A percentile compares a stretch with the other conserved stretches of the same genome.
Conservation (phyloP, 1,284 basidiomycete genomes). For the Leccinum proliferum region DNA sequence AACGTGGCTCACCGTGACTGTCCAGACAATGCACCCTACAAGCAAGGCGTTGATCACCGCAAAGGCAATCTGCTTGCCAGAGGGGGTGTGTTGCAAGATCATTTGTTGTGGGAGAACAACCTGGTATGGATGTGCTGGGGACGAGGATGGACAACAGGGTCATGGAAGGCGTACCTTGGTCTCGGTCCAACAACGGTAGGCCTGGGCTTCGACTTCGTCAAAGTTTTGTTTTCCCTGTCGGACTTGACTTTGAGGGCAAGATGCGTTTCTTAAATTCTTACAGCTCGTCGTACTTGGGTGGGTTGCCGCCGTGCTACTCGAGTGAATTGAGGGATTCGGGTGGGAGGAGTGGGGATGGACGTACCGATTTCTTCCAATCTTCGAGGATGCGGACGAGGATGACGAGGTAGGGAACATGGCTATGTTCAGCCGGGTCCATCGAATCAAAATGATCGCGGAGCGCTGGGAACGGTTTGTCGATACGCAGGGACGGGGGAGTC, state of each 20-base stretch:
- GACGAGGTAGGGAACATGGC: slow-evolving; percentile 83
- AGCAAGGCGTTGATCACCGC: too few species aligned
- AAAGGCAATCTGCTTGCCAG: too few species aligned
- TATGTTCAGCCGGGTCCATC: slow-evolving; percentile 83
- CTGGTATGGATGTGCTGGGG: slow-evolving; percentile 19
- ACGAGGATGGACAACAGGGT: neutral
- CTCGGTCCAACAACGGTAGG: slow-evolving; percentile 68
- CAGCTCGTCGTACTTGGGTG: slow-evolving; percentile 68
- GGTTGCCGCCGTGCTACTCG: slow-evolving; percentile 54
- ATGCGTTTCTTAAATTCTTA: slow-evolving; percentile 73
- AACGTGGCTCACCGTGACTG: slow-evolving; percentile 17
- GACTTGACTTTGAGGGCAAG: slow-evolving; percentile 54
- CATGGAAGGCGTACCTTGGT: slow-evolving; percentile 40
- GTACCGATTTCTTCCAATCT: slow-evolving; percentile 71
- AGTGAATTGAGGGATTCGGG: neutral
- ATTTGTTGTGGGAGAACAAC: slow-evolving; percentile 26
- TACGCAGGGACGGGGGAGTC: slow-evolving; percentile 74
- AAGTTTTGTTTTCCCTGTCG: slow-evolving; percentile 87
- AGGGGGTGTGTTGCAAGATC: too few species aligned
- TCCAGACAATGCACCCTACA: too few species aligned
- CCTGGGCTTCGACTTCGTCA: slow-evolving; percentile 84
- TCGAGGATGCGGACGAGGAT: slow-evolving; percentile 81
- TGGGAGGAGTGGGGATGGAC: slow-evolving; percentile 18
- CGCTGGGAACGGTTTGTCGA: slow-evolving; percentile 85
- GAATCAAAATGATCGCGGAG: slow-evolving; percentile 67